These are phyloP conservation scores for Gossypium arboreum DNA, from an alignment of 345 rosid genomes.

Conservation along the genomic window DNA sequence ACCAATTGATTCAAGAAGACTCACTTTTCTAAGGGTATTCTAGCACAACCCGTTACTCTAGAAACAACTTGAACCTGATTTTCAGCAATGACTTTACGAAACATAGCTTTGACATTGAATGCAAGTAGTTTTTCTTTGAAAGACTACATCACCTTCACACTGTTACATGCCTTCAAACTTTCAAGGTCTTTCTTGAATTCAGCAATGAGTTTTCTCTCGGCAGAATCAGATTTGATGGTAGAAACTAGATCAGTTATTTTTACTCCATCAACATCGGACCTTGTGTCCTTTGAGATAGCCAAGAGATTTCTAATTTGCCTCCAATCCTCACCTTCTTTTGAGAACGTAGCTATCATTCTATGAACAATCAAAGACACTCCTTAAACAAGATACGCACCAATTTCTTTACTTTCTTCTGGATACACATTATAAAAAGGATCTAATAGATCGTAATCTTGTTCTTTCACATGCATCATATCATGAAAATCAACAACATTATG, in stretches of 20 bases:
- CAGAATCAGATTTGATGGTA: conserved; percentile 26
- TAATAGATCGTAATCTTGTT: too few species aligned
- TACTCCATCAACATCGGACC: conserved; percentile 30
- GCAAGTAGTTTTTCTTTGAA: conserved; percentile 90
- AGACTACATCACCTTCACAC: conserved; percentile 56
- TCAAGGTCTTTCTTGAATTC: conserved; percentile 79
- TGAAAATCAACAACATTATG: too few species aligned
- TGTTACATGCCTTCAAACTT: conserved; percentile 51
- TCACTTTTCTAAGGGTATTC: conserved; percentile 89
- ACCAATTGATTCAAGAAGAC: conserved; percentile 89
- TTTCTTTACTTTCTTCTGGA: too few species aligned
- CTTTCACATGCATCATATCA: too few species aligned
- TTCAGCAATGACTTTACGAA: conserved; percentile 65
- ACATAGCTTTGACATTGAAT: conserved; percentile 64
- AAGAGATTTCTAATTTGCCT: conserved; percentile 76
- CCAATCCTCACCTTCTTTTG: background rate
- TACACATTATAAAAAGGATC: too few species aligned
- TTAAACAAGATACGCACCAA: too few species aligned
- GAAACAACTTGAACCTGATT: conserved; percentile 92
- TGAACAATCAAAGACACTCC: too few species aligned
- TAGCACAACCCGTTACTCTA: conserved; percentile 98
- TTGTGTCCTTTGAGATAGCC: conserved; percentile 43
- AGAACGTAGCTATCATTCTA: too few species aligned
- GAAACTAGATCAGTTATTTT: conserved; percentile 35
- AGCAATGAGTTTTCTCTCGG: conserved; percentile 52